Conservation (phyloP, 208 protist genomes). For the Novymonas esmeraldas region DNA sequence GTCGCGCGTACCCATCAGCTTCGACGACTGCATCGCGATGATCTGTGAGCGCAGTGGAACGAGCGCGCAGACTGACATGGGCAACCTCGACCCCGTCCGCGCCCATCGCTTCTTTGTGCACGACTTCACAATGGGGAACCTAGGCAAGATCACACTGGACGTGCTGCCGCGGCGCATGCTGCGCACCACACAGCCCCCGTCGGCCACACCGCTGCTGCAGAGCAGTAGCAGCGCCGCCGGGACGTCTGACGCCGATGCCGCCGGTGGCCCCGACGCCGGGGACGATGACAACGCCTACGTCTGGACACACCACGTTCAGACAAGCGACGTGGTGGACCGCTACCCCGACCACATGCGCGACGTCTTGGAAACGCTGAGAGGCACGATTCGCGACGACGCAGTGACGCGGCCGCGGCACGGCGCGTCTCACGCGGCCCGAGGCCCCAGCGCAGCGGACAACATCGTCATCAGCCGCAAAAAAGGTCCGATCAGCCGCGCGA, state of each 20-base stretch:
- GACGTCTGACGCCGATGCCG: not conserved
- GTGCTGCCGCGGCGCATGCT: conserved; percentile 67
- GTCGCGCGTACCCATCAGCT: conserved; percentile 82
- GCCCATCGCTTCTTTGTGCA: conserved; percentile 85
- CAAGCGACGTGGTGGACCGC: conserved; percentile 70
- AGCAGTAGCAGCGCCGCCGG: conserved; percentile 5
- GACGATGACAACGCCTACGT: conserved; percentile 31
- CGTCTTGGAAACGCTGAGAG: conserved; percentile 65
- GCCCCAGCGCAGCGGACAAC: conserved; percentile 12
- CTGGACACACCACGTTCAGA: conserved; percentile 79
- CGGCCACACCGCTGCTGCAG: conserved; percentile 13
- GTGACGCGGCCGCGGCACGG: not conserved
- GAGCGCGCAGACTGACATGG: conserved; percentile 83
- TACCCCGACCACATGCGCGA: conserved; percentile 84
- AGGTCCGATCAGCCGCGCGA: conserved; percentile 77
- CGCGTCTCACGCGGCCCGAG: not conserved
- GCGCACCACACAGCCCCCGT: conserved; percentile 12
- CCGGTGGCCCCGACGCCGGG: not conserved
- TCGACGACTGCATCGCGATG: conserved; percentile 90
- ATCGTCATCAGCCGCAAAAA: conserved; percentile 83
- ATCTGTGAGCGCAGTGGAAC: conserved; percentile 87
- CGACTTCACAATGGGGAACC: conserved; percentile 83
- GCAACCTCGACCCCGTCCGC: conserved; percentile 69
- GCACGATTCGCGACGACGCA: conserved; percentile 17
- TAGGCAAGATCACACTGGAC: conserved; percentile 87